Evolutionary conservation across 441 rosid genomes (phyloP).

Genomic region (Erodium texanum): DNA sequence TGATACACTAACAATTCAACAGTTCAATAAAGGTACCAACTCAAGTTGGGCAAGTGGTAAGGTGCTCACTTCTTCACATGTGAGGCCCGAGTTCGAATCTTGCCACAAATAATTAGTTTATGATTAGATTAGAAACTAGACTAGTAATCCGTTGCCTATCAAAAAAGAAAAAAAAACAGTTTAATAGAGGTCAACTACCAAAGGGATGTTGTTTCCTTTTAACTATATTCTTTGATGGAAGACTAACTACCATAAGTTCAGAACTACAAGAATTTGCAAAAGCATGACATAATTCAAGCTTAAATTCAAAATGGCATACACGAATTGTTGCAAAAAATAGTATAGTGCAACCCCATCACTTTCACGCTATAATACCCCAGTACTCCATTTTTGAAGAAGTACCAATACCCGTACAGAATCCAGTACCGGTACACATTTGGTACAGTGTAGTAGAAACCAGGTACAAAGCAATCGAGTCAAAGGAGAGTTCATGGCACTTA

Average conservation of each 20-base stretch:
- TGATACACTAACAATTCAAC: too few species aligned
- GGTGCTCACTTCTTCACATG: too few species aligned
- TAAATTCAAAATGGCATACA: neutral
- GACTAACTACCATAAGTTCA: neutral
- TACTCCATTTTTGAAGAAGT: neutral
- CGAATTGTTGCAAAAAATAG: neutral
- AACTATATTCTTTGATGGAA: neutral
- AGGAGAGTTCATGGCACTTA: neutral
- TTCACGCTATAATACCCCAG: neutral
- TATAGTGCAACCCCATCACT: neutral
- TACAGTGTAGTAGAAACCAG: slow-evolving; percentile 28
- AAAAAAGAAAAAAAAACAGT: neutral
- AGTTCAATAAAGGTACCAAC: too few species aligned
- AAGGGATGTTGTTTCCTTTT: neutral
- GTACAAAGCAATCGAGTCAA: slow-evolving; percentile 58
- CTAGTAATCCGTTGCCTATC: too few species aligned
- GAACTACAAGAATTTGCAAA: neutral
- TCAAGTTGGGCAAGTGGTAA: too few species aligned
- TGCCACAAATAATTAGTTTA: too few species aligned
- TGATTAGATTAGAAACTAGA: too few species aligned
- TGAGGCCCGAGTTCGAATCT: too few species aligned
- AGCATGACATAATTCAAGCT: neutral
- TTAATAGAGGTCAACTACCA: neutral
- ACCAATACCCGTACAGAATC: neutral
- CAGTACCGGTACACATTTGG: neutral